These are phyloP conservation scores for Pisolithus tinctorius DNA, from an alignment of 768 basidiomycete species.

Conservation along the genomic window DNA sequence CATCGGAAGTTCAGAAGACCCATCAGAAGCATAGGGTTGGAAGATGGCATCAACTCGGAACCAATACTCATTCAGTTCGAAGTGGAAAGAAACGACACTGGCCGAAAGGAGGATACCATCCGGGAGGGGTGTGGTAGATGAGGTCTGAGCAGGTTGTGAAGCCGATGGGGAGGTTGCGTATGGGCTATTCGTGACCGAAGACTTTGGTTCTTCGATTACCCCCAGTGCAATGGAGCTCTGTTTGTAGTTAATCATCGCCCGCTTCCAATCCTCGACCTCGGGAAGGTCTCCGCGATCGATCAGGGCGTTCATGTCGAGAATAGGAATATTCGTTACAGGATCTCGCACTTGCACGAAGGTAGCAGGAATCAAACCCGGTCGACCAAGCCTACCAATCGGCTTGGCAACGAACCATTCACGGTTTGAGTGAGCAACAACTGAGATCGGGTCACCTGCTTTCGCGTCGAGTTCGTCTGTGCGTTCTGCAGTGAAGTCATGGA, in stretches of 20 bases:
- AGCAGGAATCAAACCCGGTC: conserved; percentile 95
- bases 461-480: conserved; percentile 95
- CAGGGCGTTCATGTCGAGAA: conserved; percentile 67
- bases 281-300: conserved; percentile 88
- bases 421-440: conserved; percentile 98
- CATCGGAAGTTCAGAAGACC: conserved; percentile 49
- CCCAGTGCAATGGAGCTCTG: conserved; percentile 93
- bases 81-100: conserved; percentile 94
- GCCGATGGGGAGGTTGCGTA: conserved; percentile 19
- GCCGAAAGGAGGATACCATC: conserved; percentile 83
- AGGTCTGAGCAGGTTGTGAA: conserved; percentile 9
- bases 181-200: conserved; percentile 40
- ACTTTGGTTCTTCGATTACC: conserved; percentile 62
- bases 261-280: conserved; percentile 98
- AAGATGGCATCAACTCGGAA: conserved; percentile 89
- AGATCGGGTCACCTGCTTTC: conserved; percentile 87
- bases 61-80: conserved; percentile 95
- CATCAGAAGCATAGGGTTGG: conserved; percentile 69
- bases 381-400: conserved; percentile 89
- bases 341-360: conserved; percentile 97
- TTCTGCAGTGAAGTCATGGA: conserved; percentile 95
- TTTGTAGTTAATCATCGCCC: conserved; percentile 91
- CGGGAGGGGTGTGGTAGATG: conserved; percentile 49
- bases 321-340: conserved; percentile 73
- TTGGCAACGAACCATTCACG: conserved; percentile 99